These are phyloP conservation scores for Aspergillus ochraceus DNA, from an alignment of 2,329 filamentous ascomycete species.

Conservation along the genomic window DNA sequence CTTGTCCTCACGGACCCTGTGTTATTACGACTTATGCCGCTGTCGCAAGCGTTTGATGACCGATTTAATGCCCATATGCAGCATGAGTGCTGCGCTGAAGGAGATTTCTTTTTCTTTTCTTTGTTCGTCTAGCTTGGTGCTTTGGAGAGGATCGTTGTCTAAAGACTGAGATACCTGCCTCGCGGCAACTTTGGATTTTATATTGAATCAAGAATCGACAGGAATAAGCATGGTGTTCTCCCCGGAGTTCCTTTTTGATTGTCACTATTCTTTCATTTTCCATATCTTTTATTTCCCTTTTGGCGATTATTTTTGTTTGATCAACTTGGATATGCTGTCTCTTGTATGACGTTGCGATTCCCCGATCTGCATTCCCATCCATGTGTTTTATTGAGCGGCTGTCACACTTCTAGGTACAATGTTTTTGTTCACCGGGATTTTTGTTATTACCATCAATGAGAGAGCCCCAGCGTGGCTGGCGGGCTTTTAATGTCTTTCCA, in stretches of 20 bases:
- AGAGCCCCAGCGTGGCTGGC: not conserved
- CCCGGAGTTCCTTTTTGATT: slow-evolving; percentile 21
- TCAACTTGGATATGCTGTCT: slow-evolving; percentile 20
- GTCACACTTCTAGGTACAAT: not conserved
- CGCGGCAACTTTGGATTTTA: slow-evolving; percentile 25
- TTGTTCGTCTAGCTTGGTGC: slow-evolving; percentile 16
- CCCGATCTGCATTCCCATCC: slow-evolving; percentile 25
- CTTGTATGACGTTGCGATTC: slow-evolving; percentile 29
- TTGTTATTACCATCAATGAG: not conserved
- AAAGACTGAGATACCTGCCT: slow-evolving; percentile 25
- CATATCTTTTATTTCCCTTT: not conserved
- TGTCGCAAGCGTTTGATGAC: slow-evolving; percentile 10
- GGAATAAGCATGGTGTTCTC: slow-evolving; percentile 23
- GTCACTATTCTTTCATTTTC: not conserved
- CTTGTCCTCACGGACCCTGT: slow-evolving; percentile 37
- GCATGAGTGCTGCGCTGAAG: slow-evolving; percentile 4
- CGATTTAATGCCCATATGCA: slow-evolving; percentile 10
- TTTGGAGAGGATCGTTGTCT: slow-evolving; percentile 23
- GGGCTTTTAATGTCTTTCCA: not conserved
- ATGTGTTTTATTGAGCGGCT: slow-evolving; percentile 6
- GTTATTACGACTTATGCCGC: slow-evolving; percentile 14
- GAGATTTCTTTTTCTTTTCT: slow-evolving; percentile 15
- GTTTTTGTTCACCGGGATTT: not conserved
- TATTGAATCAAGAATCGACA: slow-evolving; percentile 10
- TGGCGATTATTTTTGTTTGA: slow-evolving; percentile 8